Evolutionary conservation across 2,329 filamentous ascomycete species (phyloP), one percentile per base, ranked within the genome.

Genomic region (Golovinomyces cichoracearum): DNA sequence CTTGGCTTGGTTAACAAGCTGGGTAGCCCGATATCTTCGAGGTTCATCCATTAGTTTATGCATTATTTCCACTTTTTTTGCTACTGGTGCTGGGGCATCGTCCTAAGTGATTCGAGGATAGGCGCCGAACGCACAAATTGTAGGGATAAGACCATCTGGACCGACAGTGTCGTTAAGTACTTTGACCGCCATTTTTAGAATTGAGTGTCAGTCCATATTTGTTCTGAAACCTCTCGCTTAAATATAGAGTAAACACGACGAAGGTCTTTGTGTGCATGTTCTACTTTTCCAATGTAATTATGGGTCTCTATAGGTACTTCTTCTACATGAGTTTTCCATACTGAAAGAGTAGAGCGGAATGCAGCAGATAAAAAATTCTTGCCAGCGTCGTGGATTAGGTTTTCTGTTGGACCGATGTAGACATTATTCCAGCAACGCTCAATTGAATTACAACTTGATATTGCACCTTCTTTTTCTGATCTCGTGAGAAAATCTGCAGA

Each of bases 321-420:
- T 2, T 23, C 40, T 7, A 44, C 22, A 25, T 44, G 17, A 15
- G 40, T 44, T 44, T 42, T 33, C 4, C 31, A 15, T 9, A 5
- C 47, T 37, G 7, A 37, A 7, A 19, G 19, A 13, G 13, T 15
- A 27, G 41, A 5, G 2, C 38, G 35, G 23, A 52, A 50, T 42
- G 45, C 40, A 17, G 48, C 48, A 33, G 25, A 49, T 3, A 41
- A 19, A 42, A 52, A 52, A 19, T 50, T 51, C 25, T 49, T 48
- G 19, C 48, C 50, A 17, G 37, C 47, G 31, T 48, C 37, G 17
- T 46, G 44, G 5, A 33, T 23, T 23, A 48, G n/a, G 13, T 27
- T 21, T 35, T 52, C 49, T 4, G 44, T 44, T 5, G 45, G 50
- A 5, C 50, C 35, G 25, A 48, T 21, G 29, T 51, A 51, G 17